Percentiles rank a stretch among this genome's conserved stretches.
phyloP scores from a whole-genome alignment of 495 filamentous ascomycete genomes.

The Immersiella caudata region DNA sequence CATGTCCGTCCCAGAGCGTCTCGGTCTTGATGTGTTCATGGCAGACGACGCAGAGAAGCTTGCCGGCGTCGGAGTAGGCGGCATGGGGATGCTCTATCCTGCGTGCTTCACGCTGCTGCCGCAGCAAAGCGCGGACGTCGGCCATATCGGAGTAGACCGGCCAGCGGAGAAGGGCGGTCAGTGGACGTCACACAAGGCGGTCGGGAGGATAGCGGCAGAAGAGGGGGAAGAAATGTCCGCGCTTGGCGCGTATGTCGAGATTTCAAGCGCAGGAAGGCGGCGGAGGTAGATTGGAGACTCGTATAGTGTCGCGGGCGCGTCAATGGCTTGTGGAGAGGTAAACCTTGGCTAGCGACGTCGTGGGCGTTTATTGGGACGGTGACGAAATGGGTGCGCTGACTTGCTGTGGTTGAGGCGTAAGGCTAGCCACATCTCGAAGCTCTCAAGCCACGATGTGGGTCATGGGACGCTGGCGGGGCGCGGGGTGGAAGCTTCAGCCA shows the following conservation, averaged over 20 bases:
- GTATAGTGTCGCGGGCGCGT: neutral
- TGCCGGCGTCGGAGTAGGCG: conserved; percentile 61
- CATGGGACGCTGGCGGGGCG: neutral
- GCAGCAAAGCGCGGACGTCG: conserved; percentile 79
- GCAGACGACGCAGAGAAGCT: conserved; percentile 62
- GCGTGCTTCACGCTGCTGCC: conserved; percentile 77
- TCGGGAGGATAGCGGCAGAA: neutral
- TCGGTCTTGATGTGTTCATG: conserved; percentile 63
- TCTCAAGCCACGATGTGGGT: conserved; percentile 1
- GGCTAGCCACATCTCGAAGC: conserved; percentile 9
- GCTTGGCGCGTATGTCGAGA: neutral
- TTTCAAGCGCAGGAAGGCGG: neutral
- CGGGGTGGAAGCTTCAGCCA: conserved; percentile 13
- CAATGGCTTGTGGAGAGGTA: conserved; percentile 10
- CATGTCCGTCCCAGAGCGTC: conserved; percentile 61
- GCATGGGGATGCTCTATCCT: conserved; percentile 70
- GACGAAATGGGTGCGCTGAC: conserved; percentile 2
- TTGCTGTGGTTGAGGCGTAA: neutral
- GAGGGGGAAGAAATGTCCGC: neutral
- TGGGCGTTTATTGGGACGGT: conserved; percentile 3
- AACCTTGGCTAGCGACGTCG: neutral
- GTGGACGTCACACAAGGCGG: neutral
- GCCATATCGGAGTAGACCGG: conserved; percentile 58
- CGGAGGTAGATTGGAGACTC: neutral
- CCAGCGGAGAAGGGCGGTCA: conserved; percentile 5